These are phyloP conservation scores for Jacaranda copaia DNA, from an alignment of 257 asterid genomes.

Conservation along the genomic window DNA sequence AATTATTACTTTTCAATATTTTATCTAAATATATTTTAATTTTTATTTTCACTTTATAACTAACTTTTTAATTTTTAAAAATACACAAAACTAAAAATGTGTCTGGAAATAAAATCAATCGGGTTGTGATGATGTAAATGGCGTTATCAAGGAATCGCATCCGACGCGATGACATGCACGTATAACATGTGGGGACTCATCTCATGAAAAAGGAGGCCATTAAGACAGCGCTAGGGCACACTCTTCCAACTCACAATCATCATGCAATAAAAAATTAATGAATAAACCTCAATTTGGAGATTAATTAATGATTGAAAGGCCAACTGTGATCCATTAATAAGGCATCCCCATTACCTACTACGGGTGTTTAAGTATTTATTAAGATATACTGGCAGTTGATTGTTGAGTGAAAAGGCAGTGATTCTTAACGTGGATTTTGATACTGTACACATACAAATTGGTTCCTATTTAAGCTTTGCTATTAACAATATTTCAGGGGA, in stretches of 20 bases:
- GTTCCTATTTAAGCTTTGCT: not conserved
- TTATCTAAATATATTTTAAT: no score
- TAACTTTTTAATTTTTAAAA: no score
- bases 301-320: constrained; percentile 32
- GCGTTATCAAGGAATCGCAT: constrained; percentile 43
- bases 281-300: constrained; percentile 2
- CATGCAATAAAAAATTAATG: not conserved
- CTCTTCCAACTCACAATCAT: not conserved
- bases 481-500: not conserved
- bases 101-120: no score
- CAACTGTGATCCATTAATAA: constrained; percentile 31
- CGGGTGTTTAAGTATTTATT: constrained; percentile 6
- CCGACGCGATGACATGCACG: constrained; percentile 53
- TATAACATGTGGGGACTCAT: constrained; percentile 43
- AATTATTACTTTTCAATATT: no score
- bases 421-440: not conserved
- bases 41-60: no score
- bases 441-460: not conserved
- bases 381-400: not conserved
- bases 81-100: no score
- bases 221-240: not conserved
- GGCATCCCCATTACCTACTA: constrained; percentile 33
- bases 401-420: constrained; percentile 9
- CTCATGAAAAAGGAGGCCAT: not conserved
- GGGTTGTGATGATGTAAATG: no score